phyloP scores from a whole-genome alignment of 495 filamentous ascomycete genomes.

The Aspergillus haitiensis region DNA sequence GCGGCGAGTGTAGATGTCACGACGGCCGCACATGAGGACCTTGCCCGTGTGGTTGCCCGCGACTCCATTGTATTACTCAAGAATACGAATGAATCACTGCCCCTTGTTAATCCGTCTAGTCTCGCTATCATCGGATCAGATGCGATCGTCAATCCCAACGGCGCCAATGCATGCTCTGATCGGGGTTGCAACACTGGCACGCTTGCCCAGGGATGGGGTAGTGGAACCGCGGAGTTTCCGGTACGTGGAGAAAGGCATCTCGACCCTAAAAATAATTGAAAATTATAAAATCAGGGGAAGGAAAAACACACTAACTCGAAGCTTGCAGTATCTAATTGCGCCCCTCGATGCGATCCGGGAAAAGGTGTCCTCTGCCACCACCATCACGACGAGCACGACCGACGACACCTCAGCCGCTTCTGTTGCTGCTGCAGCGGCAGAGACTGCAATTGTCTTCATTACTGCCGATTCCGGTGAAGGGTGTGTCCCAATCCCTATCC shows the following conservation, averaged over 20 bases:
- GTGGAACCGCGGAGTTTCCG: slow-evolving; percentile 56
- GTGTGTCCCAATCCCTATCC: slow-evolving; percentile 34
- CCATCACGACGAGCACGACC: slow-evolving; percentile 43
- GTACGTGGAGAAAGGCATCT: slow-evolving; percentile 21
- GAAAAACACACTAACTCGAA: not conserved
- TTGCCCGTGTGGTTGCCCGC: slow-evolving; percentile 50
- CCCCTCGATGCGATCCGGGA: slow-evolving; percentile 56
- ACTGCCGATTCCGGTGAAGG: slow-evolving; percentile 67
- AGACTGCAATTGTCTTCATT: slow-evolving; percentile 65
- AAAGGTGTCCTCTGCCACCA: slow-evolving; percentile 49
- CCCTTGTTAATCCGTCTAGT: slow-evolving; percentile 50
- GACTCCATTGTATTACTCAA: slow-evolving; percentile 63
- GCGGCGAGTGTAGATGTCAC: slow-evolving; percentile 12
- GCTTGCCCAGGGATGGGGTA: slow-evolving; percentile 64
- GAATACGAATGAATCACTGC: slow-evolving; percentile 56
- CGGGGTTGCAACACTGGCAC: slow-evolving; percentile 68
- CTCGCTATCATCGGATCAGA: slow-evolving; percentile 63
- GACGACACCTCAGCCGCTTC: slow-evolving; percentile 51
- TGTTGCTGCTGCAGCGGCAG: slow-evolving; percentile 52
- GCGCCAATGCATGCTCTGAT: slow-evolving; percentile 73
- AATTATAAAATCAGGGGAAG: no score
- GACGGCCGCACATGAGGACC: slow-evolving; percentile 8
- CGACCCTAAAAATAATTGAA: no score
- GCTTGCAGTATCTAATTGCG: slow-evolving; percentile 46
- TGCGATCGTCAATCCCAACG: slow-evolving; percentile 53